phyloP scores from a whole-genome alignment of 2,329 filamentous ascomycete genomes.

The Didymella glomerata region DNA sequence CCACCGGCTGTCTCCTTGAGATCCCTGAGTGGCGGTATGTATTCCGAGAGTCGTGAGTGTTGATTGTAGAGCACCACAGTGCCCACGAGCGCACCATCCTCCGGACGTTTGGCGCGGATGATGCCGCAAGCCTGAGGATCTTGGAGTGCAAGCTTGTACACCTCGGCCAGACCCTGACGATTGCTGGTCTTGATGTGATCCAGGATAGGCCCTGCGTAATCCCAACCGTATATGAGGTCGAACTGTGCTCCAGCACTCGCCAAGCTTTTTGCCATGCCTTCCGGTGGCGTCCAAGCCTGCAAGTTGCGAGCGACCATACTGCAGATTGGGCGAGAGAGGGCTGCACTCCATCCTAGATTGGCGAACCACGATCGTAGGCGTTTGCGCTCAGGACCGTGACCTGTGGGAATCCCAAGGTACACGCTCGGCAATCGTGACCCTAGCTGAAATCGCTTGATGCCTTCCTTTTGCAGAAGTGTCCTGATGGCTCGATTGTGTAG shows the following conservation, averaged over 20 bases:
- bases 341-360: conserved; percentile 86
- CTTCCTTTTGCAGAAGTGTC: conserved; percentile 73
- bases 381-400: conserved; percentile 67
- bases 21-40: conserved; percentile 73
- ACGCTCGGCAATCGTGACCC: conserved; percentile 84
- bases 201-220: conserved; percentile 77
- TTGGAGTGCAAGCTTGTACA: conserved; percentile 78
- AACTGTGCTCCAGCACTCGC: conserved; percentile 78
- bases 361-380: conserved; percentile 81
- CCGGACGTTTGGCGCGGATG: conserved; percentile 78
- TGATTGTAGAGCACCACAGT: conserved; percentile 82
- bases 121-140: conserved; percentile 79
- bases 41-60: conserved; percentile 71
- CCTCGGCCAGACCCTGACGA: conserved; percentile 78
- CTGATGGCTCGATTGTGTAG: conserved; percentile 86
- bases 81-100: conserved; percentile 74
- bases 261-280: conserved; percentile 77
- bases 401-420: conserved; percentile 83
- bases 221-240: conserved; percentile 81
- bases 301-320: conserved; percentile 79
- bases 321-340: conserved; percentile 68
- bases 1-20: conserved; percentile 70
- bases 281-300: conserved; percentile 76
- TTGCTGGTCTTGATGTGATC: conserved; percentile 77
- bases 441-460: conserved; percentile 81